Base-by-base conservation (phyloP, 805 yeast genomes). In the Kodamaea lidongshanica region DNA sequence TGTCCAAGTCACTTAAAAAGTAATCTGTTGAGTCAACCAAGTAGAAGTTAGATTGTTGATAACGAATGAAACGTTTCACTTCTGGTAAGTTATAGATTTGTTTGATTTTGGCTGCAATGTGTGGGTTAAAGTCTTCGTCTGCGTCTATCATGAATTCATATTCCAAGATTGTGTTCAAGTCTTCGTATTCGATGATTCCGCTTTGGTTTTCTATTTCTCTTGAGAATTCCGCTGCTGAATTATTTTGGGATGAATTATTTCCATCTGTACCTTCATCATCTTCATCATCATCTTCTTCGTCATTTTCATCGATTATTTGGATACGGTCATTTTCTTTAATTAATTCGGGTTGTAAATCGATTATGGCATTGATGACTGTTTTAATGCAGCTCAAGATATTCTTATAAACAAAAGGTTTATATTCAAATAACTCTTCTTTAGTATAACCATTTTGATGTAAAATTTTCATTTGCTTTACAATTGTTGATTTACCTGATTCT, bases 11-110 rank as follows among this genome's bases (percentile, higher is more conserved):
- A 12, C 77, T 70, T 43, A 87, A 70, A 52, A 87, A 86, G 50
- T 83, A 83, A 37, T 65, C 65, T 2, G 95, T 86, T 3, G 94
- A 83, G 52, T 88, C 96, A 71, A 85, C 74, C 25, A 88, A 60
- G 51, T 87, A 85, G 46, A 87, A 86, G 30, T 77, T 74, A 21
- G 79, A 76, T 40, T 77, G 72, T 41, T 78, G 74, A 30, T 62
- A 66, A 39, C 70, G 69, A 16, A 84, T 47, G 40, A 84, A 65
- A 14, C 67, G 57, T 25, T 63, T 63, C 7, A 86, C 83, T 8
- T 70, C 68, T 0, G 79, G 74, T 15, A 39, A 45, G 31, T 74
- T 70, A 66, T 87, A 77, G 16, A 87, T 48, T 10, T 56, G 51
- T 14, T 55, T 48, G 34, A 85, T 71, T 23, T 69, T 67, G 2